Evolutionary conservation across 1,139 yeast genomes (phyloP).

Genomic region (Yamadazyma taylorii): DNA sequence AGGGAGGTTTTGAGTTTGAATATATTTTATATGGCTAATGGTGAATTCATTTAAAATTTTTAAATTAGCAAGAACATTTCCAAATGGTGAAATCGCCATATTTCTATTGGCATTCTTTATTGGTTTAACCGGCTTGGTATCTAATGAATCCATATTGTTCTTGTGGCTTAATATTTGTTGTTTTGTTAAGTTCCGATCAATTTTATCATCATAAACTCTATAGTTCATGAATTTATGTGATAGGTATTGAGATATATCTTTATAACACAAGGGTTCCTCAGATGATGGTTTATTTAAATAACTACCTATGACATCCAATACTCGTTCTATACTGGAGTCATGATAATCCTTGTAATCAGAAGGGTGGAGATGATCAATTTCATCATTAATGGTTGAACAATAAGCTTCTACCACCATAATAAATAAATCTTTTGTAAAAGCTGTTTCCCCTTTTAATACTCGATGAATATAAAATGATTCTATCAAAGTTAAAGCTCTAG

Average conservation of each 20-base stretch:
- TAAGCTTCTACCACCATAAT: conserved; percentile 38
- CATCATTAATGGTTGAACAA: conserved; percentile 19
- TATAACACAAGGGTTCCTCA: conserved; percentile 19
- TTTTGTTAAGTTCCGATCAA: conserved; percentile 14
- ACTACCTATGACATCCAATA: conserved; percentile 34
- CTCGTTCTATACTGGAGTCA: conserved; percentile 29
- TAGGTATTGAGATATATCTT: conserved; percentile 32
- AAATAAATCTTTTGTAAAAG: conserved; percentile 35
- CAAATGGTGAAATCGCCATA: conserved; percentile 24
- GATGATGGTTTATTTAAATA: conserved; percentile 18
- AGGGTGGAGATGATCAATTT: conserved; percentile 3
- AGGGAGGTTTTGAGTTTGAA: conserved; percentile 18
- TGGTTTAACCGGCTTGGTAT: conserved; percentile 11
- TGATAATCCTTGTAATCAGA: conserved; percentile 5
- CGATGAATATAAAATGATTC: conserved; percentile 40
- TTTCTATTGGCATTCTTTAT: conserved; percentile 24
- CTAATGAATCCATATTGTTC: no score
- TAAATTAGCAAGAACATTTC: conserved; percentile 36
- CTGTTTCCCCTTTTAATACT: conserved; percentile 30
- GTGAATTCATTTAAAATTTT: conserved; percentile 25
- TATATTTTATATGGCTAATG: conserved; percentile 25
- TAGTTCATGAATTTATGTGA: conserved; percentile 31
- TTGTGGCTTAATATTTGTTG: conserved; percentile 9
- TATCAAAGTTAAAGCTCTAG: conserved; percentile 33
- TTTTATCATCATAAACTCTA: conserved; percentile 24